Evolutionary conservation across 2,329 filamentous ascomycete species (phyloP).

Genomic region (Beauveria varroae): DNA sequence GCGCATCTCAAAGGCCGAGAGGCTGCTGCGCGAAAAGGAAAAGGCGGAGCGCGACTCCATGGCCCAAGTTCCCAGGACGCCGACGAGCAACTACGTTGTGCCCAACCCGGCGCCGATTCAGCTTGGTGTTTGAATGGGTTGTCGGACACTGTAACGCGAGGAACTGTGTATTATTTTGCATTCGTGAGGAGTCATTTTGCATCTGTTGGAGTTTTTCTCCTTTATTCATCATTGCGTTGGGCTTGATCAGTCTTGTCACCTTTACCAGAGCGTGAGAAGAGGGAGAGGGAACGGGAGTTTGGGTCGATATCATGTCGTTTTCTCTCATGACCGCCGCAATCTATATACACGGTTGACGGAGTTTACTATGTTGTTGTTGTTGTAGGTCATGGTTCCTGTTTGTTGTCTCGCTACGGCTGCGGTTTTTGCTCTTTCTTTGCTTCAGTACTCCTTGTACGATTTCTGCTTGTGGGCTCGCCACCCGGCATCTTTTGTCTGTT

Average conservation of each 20-base stretch:
- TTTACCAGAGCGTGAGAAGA: not conserved
- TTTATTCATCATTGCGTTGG: not conserved
- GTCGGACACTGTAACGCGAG: not conserved
- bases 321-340: not conserved
- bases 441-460: not conserved
- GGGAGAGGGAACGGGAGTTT: not conserved
- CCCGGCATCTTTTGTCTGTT: too few species aligned
- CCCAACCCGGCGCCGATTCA: constrained; percentile 13
- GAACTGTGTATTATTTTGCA: constrained; percentile 7
- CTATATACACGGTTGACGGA: not conserved
- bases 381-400: not conserved
- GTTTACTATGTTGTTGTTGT: not conserved
- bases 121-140: not conserved
- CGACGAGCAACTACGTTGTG: constrained; percentile 28
- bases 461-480: too few species aligned
- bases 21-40: constrained; percentile 13
- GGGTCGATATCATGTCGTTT: not conserved
- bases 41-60: constrained; percentile 63
- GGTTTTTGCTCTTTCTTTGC: not conserved
- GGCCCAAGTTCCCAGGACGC: constrained; percentile 32
- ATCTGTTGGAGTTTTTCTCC: not conserved
- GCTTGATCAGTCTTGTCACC: not conserved
- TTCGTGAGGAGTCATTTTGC: constrained; percentile 8
- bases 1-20: constrained; percentile 74
- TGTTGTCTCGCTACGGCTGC: not conserved